Percentiles rank a stretch among this genome's conserved stretches.
These are phyloP conservation scores for Yamadazyma tumulicola DNA, from an alignment of 805 yeast species.

Conservation along the genomic window DNA sequence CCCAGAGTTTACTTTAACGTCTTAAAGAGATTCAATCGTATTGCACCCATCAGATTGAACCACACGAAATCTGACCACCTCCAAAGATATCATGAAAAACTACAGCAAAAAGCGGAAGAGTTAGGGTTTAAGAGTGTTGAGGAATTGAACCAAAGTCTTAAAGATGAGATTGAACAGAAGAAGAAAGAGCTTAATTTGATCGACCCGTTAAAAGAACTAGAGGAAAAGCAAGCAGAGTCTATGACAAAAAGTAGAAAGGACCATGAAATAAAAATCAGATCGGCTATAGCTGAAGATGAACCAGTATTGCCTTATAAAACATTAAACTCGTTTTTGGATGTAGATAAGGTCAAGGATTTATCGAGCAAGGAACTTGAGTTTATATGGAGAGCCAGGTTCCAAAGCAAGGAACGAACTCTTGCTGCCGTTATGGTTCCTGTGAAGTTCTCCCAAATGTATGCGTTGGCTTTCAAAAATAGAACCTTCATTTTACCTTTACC, in stretches of 20 bases:
- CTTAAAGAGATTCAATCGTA: background rate
- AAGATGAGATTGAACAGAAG: conserved; percentile 54
- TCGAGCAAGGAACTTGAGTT: conserved; percentile 64
- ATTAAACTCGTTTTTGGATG: conserved; percentile 65
- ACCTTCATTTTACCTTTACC: conserved; percentile 90
- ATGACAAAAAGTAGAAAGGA: conserved; percentile 19
- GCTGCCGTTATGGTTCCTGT: conserved; percentile 59
- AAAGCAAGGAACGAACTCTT: conserved; percentile 52
- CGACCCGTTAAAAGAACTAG: conserved; percentile 71
- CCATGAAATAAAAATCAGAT: conserved; percentile 29
- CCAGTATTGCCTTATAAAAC: conserved; percentile 61
- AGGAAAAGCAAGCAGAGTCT: conserved; percentile 40
- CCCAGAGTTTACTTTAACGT: too few relatives aligned
- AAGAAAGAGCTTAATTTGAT: conserved; percentile 56
- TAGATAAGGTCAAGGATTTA: conserved; percentile 58
- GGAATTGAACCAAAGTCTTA: conserved; percentile 59
- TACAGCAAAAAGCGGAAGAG: conserved; percentile 32
- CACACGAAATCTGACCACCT: conserved; percentile 4
- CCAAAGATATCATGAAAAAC: conserved; percentile 26
- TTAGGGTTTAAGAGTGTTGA: conserved; percentile 43
- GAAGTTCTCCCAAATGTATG: conserved; percentile 60
- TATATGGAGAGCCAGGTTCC: conserved; percentile 88
- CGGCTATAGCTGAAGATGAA: conserved; percentile 32
- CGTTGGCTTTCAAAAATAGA: conserved; percentile 70
- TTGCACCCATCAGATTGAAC: conserved; percentile 1